Evolutionary conservation across 352 stramenopile genomes (phyloP), one percentile per base, ranked within the genome.

Genomic region (Globisporangium yorkense): DNA sequence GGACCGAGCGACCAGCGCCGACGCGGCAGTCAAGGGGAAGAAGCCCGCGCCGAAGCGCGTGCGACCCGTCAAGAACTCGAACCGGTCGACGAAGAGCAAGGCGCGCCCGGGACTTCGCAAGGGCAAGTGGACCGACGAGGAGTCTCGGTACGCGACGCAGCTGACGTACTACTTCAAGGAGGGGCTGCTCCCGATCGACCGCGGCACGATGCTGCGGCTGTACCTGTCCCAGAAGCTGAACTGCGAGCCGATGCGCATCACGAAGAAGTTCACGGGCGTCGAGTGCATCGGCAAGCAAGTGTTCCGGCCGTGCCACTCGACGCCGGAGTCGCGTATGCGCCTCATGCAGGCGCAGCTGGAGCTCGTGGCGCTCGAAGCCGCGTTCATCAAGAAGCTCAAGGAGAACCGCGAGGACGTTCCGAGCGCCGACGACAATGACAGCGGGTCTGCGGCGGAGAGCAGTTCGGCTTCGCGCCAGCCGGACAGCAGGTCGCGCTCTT

Each of bases 201-300:
- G 87, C 56, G 89, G 89, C 59, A 96, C 85, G 13, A 96, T 94
- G 80, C 84, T 97, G 10, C 81, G 89, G 24, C 69, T 92, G 5
- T 97, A 96, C 61, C 68, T 97, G n/a, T 91, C 86, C 29, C 83
- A 94, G 66, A 95, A 95, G 70, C 85, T 97, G 52, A 96, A 96
- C 63, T 97, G 89, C 60, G 86, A 96, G 59, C 87, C 89, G 2
- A 97, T 97, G 89, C 81, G 89, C 50, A 96, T 97, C 67, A 96
- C 89, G 13, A 97, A 97, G 68, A 96, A 96, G 71, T 97, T 96
- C 65, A 94, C 88, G 6, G 89, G 89, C 33, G 84, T 80, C 51
- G 85, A 94, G 63, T 96, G 82, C 57, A 97, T 96, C 52, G 89
- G 89, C 44, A 97, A 97, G 68, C 84, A 94, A 61, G 83, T 94